A percentile compares a stretch with the other conserved stretches of the same genome.
phyloP scores from a whole-genome alignment of 1,139 yeast genomes.

The Eremothecium coryli region DNA sequence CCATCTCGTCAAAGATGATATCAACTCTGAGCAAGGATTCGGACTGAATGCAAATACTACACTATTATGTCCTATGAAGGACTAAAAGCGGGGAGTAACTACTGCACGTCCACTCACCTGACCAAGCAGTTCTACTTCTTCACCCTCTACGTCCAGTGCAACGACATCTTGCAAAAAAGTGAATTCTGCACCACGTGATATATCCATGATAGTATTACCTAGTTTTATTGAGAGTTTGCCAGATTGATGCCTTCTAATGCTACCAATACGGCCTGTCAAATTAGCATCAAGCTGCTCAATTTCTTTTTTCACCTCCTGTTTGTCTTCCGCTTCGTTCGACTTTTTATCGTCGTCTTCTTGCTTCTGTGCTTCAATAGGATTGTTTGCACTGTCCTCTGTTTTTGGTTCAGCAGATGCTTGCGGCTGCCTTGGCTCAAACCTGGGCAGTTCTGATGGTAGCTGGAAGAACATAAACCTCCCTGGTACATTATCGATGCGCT shows the following conservation, averaged over 20 bases:
- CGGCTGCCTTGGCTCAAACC: slow-evolving; percentile 31
- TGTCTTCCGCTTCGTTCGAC: slow-evolving; percentile 5
- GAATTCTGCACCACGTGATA: slow-evolving; percentile 63
- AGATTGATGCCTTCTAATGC: slow-evolving; percentile 64
- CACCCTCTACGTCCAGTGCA: slow-evolving; percentile 42
- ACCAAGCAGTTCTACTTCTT: slow-evolving; percentile 51
- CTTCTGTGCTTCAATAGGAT: slow-evolving; percentile 4
- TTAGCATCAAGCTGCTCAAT: slow-evolving; percentile 13
- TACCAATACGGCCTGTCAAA: slow-evolving; percentile 59
- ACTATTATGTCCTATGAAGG: no score
- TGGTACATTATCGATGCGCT: slow-evolving; percentile 31
- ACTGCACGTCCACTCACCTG: slow-evolving; percentile 40
- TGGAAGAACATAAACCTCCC: slow-evolving; percentile 52
- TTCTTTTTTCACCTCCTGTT: slow-evolving; percentile 8
- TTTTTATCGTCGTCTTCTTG: slow-evolving; percentile 8
- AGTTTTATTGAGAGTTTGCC: slow-evolving; percentile 69
- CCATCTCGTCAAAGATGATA: no score
- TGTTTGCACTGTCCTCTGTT: slow-evolving; percentile 9
- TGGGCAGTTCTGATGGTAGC: slow-evolving; percentile 61
- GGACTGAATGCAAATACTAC: no score
- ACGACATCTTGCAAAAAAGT: slow-evolving; percentile 71
- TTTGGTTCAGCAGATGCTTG: slow-evolving; percentile 18
- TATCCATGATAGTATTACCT: slow-evolving; percentile 62
- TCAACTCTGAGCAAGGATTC: no score
- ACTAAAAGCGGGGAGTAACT: slow-evolving; percentile 35